A percentile compares a stretch with the other conserved stretches of the same genome.
Evolutionary conservation across 139 green algal genomes (phyloP).

Genomic region (Eudorina sp.): DNA sequence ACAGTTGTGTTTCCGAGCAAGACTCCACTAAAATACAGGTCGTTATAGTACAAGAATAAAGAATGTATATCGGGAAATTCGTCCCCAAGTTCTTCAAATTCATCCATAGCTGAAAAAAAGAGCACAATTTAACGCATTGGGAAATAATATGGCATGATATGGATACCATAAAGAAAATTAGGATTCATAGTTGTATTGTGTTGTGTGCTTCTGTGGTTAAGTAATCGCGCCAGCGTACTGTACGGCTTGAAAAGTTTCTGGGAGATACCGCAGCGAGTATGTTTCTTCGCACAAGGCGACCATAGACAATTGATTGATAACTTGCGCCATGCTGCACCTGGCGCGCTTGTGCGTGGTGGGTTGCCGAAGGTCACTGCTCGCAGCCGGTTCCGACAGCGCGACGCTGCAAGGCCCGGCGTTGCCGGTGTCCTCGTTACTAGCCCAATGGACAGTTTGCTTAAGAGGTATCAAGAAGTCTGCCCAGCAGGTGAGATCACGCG

Average conservation of each 20-base stretch:
- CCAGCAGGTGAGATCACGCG: slow-evolving; percentile 14
- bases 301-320: too few species aligned
- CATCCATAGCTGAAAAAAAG: too few species aligned
- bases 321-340: not conserved
- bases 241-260: too few species aligned
- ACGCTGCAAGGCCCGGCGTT: not conserved
- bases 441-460: not conserved
- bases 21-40: slow-evolving; percentile 47
- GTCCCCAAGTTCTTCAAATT: slow-evolving; percentile 12
- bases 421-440: not conserved
- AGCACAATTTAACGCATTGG: too few species aligned
- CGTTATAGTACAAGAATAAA: slow-evolving; percentile 52
- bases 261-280: too few species aligned
- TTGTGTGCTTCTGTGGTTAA: too few species aligned
- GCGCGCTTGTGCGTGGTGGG: not conserved
- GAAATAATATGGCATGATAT: too few species aligned
- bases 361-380: not conserved
- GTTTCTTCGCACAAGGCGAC: too few species aligned
- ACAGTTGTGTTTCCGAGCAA: slow-evolving; percentile 80
- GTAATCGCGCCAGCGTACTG: too few species aligned
- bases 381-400: not conserved
- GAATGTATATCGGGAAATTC: slow-evolving; percentile 45
- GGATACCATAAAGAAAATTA: too few species aligned
- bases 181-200: too few species aligned
- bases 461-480: slow-evolving; percentile 17